Conservation (phyloP, 2,329 filamentous ascomycete genomes). For the Ceratocystis alfenasii region DNA sequence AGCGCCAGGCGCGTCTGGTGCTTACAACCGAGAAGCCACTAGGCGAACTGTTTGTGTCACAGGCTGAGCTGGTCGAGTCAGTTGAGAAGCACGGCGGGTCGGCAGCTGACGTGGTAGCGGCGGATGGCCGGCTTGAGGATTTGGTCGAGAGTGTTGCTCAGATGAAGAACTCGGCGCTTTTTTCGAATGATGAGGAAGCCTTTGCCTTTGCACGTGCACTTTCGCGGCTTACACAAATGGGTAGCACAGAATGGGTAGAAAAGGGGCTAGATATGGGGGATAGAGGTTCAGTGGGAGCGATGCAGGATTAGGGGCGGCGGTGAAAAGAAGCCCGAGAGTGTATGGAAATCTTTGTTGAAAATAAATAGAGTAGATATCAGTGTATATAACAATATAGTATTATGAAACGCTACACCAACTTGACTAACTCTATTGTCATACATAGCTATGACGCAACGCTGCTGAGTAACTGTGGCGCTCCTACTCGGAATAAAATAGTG, state of each 20-base stretch:
- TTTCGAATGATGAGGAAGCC: conserved; percentile 87
- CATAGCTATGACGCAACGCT: neutral
- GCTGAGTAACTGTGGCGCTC: neutral
- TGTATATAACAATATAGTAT: no score
- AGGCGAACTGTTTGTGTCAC: conserved; percentile 71
- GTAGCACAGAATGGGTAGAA: conserved; percentile 89
- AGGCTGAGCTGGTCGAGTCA: conserved; percentile 53
- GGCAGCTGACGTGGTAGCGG: conserved; percentile 25
- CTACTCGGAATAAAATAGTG: no score
- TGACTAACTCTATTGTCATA: no score
- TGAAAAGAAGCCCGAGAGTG: neutral
- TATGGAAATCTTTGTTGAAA: neutral
- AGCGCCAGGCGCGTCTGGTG: conserved; percentile 83
- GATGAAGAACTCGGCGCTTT: conserved; percentile 75
- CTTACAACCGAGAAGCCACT: conserved; percentile 81
- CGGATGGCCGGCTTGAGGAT: conserved; percentile 64
- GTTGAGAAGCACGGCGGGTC: conserved; percentile 38
- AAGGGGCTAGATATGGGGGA: conserved; percentile 57
- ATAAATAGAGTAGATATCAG: neutral
- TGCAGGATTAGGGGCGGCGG: conserved; percentile 43
- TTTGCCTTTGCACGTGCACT: conserved; percentile 91
- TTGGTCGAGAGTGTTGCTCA: conserved; percentile 72
- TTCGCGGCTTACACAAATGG: conserved; percentile 81
- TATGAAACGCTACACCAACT: no score
- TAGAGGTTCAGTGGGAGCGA: conserved; percentile 52